Percentiles rank a stretch among this genome's conserved stretches.
These are phyloP conservation scores for Hemileccinum rubropunctum DNA, from an alignment of 768 basidiomycete genomes.

Conservation along the genomic window DNA sequence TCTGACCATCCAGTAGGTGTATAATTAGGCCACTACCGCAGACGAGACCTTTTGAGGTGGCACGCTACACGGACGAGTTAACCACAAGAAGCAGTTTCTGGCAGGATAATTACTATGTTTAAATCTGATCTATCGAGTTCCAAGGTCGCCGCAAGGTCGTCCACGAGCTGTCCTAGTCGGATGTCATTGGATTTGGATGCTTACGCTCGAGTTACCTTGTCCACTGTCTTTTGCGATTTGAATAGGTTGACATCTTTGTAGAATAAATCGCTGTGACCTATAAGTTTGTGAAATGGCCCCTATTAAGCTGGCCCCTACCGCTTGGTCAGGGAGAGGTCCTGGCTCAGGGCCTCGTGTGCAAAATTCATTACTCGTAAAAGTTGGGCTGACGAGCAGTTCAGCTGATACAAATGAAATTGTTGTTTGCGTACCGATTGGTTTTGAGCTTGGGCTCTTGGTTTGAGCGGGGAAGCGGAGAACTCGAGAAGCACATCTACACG, in stretches of 20 bases:
- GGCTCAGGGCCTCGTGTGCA: conserved; percentile 63
- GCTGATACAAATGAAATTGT: neutral
- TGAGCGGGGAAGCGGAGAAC: conserved; percentile 38
- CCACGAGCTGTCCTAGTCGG: conserved; percentile 62
- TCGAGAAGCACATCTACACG: conserved; percentile 17
- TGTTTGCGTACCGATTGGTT: conserved; percentile 38
- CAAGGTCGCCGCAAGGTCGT: conserved; percentile 86
- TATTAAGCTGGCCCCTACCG: conserved; percentile 37
- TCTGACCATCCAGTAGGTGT: conserved; percentile 53
- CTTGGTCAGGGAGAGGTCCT: conserved; percentile 60
- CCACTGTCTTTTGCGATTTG: conserved; percentile 72
- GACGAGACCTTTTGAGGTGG: conserved; percentile 86
- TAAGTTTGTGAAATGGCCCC: conserved; percentile 8
- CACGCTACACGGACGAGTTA: conserved; percentile 51
- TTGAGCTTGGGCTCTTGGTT: conserved; percentile 34
- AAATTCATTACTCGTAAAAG: conserved; percentile 63
- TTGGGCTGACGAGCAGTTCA: conserved; percentile 48
- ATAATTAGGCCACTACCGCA: conserved; percentile 65
- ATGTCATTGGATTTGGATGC: neutral
- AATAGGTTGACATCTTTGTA: conserved; percentile 85
- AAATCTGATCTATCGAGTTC: conserved; percentile 69
- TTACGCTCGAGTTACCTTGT: conserved; percentile 48
- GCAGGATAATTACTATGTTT: conserved; percentile 55
- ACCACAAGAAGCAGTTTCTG: conserved; percentile 1
- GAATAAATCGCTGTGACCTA: conserved; percentile 69